Conservation (phyloP, 2,329 filamentous ascomycete species). For the Fusarium globosum region DNA sequence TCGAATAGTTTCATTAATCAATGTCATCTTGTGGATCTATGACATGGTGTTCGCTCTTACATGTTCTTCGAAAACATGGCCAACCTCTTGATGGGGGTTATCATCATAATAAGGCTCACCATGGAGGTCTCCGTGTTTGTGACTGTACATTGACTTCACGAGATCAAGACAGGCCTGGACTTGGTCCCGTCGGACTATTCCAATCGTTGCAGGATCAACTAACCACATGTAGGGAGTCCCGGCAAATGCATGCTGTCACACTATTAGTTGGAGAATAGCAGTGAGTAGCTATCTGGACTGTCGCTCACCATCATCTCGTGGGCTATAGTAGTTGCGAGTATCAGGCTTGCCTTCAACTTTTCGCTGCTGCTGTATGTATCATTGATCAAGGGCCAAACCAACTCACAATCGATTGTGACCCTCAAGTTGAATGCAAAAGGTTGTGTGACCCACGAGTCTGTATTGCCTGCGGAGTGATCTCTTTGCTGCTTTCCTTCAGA, state of each 20-base stretch:
- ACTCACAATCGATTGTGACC: conserved; percentile 30
- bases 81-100: conserved; percentile 39
- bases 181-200: conserved; percentile 13
- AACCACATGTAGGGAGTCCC: conserved; percentile 28
- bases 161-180: conserved; percentile 24
- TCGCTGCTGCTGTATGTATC: conserved; percentile 41
- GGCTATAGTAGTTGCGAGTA: conserved; percentile 37
- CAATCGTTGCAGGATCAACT: conserved; percentile 20
- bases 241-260: conserved; percentile 35
- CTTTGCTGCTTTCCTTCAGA: neutral
- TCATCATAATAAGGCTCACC: conserved; percentile 42
- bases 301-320: conserved; percentile 47
- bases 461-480: neutral
- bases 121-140: neutral
- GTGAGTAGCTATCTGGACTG: neutral
- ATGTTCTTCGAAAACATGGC: conserved; percentile 41
- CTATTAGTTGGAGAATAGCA: conserved; percentile 1
- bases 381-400: conserved; percentile 43
- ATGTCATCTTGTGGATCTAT: neutral
- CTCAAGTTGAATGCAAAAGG: neutral
- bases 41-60: neutral
- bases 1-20: neutral
- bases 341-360: conserved; percentile 38
- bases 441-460: neutral
- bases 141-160: conserved; percentile 6